phyloP scores from a whole-genome alignment of 75 land plant species.

The Sequoiadendron giganteum region DNA sequence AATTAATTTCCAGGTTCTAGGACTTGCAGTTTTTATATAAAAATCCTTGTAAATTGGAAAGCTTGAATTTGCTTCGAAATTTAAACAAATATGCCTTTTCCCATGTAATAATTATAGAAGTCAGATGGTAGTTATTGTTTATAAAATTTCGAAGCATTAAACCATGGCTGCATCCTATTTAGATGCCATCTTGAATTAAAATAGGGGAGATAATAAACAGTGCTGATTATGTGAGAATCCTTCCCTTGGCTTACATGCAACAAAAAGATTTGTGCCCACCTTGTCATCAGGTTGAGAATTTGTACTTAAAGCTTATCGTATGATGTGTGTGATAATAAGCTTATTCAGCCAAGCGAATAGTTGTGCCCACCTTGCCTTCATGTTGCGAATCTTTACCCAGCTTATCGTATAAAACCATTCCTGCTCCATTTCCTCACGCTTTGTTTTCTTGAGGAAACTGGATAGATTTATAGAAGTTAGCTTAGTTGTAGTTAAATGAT shows the following conservation, averaged over 20 bases:
- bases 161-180: background rate
- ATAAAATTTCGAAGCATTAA: background rate
- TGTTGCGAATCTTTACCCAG: too few relatives aligned
- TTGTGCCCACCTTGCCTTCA: too few relatives aligned
- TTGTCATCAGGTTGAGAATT: too few relatives aligned
- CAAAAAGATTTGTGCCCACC: too few relatives aligned
- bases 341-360: too few relatives aligned
- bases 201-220: background rate
- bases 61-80: background rate
- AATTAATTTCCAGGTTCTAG: background rate
- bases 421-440: too few relatives aligned
- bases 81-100: background rate
- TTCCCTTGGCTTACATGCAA: background rate
- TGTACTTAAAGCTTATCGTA: too few relatives aligned
- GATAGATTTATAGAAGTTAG: too few relatives aligned
- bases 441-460: too few relatives aligned
- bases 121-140: background rate
- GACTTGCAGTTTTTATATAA: background rate
- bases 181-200: background rate
- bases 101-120: background rate
- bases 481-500: too few relatives aligned
- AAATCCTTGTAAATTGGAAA: background rate
- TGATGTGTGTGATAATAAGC: too few relatives aligned
- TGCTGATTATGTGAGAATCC: background rate
- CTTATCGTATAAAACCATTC: too few relatives aligned